A percentile compares a stretch with the other conserved stretches of the same genome.
Conservation (phyloP, 1,139 yeast genomes). For the Yamadazyma oceani region DNA sequence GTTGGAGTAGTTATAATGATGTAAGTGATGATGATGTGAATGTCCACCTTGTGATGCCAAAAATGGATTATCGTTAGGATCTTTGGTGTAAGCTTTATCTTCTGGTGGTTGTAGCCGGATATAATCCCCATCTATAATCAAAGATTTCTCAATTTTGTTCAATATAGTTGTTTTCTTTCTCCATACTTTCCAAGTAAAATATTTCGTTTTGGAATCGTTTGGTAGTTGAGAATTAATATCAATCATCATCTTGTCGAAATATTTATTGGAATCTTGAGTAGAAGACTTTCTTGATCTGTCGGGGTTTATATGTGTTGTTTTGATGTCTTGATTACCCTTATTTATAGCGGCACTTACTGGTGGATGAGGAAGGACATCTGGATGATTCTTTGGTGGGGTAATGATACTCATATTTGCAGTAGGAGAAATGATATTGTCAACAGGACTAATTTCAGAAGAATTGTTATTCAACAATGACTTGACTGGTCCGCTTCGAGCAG, state of each 20-base stretch:
- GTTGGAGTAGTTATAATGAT: slow-evolving; percentile 54
- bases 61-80: slow-evolving; percentile 37
- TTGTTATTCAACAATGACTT: slow-evolving; percentile 9
- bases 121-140: slow-evolving; percentile 92
- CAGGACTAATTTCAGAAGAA: slow-evolving; percentile 7
- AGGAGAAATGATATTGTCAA: slow-evolving; percentile 15
- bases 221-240: slow-evolving; percentile 38
- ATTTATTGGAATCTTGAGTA: slow-evolving; percentile 21
- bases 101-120: slow-evolving; percentile 85
- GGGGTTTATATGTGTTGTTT: too few species aligned
- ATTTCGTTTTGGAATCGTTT: slow-evolving; percentile 38
- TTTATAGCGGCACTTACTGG: neutral
- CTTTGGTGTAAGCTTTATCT: slow-evolving; percentile 51
- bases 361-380: neutral
- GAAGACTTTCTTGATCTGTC: neutral
- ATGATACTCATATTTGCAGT: slow-evolving; percentile 8
- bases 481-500: slow-evolving; percentile 11
- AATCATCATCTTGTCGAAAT: slow-evolving; percentile 37
- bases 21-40: slow-evolving; percentile 27
- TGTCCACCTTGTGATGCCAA: slow-evolving; percentile 17
- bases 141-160: slow-evolving; percentile 75
- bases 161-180: slow-evolving; percentile 84
- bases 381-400: slow-evolving; percentile 12
- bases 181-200: slow-evolving; percentile 73
- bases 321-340: neutral